A percentile compares a stretch with the other conserved stretches of the same genome.
phyloP scores from a whole-genome alignment of 2,329 filamentous ascomycete genomes.

The Pseudogymnoascus sp. region DNA sequence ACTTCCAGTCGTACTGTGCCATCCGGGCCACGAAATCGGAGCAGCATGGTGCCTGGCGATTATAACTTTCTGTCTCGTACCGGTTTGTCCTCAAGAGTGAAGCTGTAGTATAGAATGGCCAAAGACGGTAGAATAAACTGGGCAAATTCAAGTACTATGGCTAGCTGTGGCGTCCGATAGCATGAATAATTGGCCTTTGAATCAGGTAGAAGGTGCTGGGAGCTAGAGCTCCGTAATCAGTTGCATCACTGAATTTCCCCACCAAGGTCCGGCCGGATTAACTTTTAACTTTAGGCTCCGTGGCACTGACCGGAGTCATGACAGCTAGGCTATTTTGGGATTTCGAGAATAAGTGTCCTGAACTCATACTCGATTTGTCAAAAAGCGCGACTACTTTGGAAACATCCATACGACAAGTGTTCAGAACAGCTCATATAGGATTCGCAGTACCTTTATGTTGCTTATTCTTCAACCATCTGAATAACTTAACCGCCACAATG shows the following conservation, averaged over 20 bases:
- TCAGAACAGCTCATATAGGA: constrained; percentile 1
- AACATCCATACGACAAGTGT: neutral
- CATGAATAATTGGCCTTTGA: neutral
- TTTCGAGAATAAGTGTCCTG: constrained; percentile 8
- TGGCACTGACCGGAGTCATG: neutral
- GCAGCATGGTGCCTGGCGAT: constrained; percentile 53
- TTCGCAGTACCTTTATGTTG: neutral
- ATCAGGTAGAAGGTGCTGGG: constrained; percentile 5
- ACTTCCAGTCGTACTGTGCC: constrained; percentile 83
- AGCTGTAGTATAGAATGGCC: neutral
- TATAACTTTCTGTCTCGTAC: neutral
- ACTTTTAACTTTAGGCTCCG: constrained; percentile 10
- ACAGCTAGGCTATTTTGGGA: neutral
- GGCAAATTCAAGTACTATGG: neutral
- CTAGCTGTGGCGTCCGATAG: neutral
- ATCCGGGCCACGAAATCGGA: constrained; percentile 83
- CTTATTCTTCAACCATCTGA: neutral
- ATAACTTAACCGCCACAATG: neutral
- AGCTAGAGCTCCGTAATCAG: constrained; percentile 9
- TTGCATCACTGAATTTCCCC: constrained; percentile 9
- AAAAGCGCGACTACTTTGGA: neutral
- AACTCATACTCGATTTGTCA: constrained; percentile 2
- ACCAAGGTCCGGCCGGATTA: constrained; percentile 6
- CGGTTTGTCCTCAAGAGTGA: neutral
- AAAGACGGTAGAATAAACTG: neutral